phyloP scores from a whole-genome alignment of 148 eudicot genomes.

The Dianthus caryophyllus region DNA sequence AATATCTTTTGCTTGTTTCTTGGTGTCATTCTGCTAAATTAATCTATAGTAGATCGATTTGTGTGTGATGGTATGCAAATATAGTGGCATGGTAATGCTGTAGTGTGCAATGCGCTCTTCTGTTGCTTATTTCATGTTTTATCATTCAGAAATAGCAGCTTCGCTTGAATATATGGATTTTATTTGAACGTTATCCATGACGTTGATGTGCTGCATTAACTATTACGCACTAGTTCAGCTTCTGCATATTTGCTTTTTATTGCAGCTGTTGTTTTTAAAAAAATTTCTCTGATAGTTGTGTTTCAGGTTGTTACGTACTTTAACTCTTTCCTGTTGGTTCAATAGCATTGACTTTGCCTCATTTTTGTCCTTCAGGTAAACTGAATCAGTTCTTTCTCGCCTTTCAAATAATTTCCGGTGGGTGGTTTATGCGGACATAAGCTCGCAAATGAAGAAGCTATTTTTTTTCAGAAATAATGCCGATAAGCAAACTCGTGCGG shows the following conservation, averaged over 20 bases:
- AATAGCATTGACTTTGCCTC: not conserved
- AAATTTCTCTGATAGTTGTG: not conserved
- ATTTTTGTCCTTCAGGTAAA: constrained; percentile 12
- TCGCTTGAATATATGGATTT: not conserved
- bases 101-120: not conserved
- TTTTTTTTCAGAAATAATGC: constrained; percentile 68
- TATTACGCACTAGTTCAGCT: not conserved
- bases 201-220: not conserved
- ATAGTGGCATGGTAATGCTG: not conserved
- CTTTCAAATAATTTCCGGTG: not conserved
- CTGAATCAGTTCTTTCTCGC: not conserved
- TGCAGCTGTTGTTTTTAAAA: not conserved
- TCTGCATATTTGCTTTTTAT: not conserved
- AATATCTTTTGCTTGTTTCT: not conserved
- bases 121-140: not conserved
- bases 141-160: not conserved
- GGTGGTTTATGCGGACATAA: constrained; percentile 23
- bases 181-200: not conserved
- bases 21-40: not conserved
- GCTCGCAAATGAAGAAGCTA: constrained; percentile 58
- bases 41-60: not conserved
- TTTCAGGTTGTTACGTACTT: not conserved
- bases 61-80: not conserved
- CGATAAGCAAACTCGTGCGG: constrained; percentile 42
- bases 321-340: not conserved